Evolutionary conservation across 2,329 filamentous ascomycete genomes (phyloP).

Genomic region (Neurospora sp.): DNA sequence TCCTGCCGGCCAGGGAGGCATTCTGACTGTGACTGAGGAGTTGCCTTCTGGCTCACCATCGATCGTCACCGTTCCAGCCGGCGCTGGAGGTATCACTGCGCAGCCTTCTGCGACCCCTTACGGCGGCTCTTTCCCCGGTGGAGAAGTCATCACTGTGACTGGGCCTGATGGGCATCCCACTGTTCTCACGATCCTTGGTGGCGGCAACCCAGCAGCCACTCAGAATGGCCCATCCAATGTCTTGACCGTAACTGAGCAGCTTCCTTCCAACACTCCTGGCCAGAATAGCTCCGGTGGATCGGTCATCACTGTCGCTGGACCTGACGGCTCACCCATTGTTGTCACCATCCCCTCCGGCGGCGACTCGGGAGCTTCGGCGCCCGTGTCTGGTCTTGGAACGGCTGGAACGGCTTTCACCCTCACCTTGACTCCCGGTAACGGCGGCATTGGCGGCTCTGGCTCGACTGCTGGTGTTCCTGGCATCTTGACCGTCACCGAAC

Average conservation of each 20-base stretch:
- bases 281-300: neutral
- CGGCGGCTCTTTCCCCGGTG: neutral
- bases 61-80: neutral
- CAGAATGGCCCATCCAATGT: neutral
- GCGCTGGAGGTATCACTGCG: neutral
- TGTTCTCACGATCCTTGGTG: neutral
- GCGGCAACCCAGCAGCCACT: neutral
- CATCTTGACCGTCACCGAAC: neutral
- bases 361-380: neutral
- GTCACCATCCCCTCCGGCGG: neutral
- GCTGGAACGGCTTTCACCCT: neutral
- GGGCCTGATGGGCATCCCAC: neutral
- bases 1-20: neutral
- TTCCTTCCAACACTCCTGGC: neutral
- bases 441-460: neutral
- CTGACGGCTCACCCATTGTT: conserved; percentile 1
- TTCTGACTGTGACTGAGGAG: neutral
- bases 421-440: neutral
- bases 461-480: neutral
- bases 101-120: neutral
- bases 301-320: neutral
- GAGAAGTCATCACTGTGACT: neutral
- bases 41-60: neutral
- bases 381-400: neutral
- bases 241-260: neutral